These are phyloP conservation scores for Amniculicola lignicola DNA, from an alignment of 495 filamentous ascomycete genomes.

Conservation along the genomic window DNA sequence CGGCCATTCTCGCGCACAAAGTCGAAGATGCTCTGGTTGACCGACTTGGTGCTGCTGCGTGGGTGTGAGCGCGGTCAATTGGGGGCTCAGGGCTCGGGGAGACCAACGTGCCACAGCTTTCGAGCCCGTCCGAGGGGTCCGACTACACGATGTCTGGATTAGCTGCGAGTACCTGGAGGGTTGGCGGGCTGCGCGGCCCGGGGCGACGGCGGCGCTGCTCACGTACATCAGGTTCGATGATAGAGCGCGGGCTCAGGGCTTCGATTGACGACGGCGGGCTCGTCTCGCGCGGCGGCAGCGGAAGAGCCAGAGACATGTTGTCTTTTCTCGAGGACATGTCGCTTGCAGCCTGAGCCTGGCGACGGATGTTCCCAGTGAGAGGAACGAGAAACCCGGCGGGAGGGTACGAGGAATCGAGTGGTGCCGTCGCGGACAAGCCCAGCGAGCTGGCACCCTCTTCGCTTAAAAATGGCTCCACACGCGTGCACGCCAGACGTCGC, in stretches of 20 bases:
- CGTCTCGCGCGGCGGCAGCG: slow-evolving; percentile 21
- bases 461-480: too few relatives aligned
- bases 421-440: too few relatives aligned
- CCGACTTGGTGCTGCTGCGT: slow-evolving; percentile 37
- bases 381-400: slow-evolving; percentile 21
- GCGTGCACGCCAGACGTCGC: too few relatives aligned
- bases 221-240: slow-evolving; percentile 36
- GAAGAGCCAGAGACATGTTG: slow-evolving; percentile 34
- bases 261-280: slow-evolving; percentile 32
- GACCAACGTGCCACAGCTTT: slow-evolving; percentile 35
- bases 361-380: neutral
- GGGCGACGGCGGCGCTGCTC: neutral
- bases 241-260: slow-evolving; percentile 27
- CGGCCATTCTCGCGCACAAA: slow-evolving; percentile 38
- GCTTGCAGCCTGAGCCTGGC: neutral
- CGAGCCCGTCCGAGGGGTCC: slow-evolving; percentile 29
- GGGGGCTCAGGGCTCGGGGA: slow-evolving; percentile 5
- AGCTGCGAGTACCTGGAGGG: slow-evolving; percentile 11
- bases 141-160: slow-evolving; percentile 27
- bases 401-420: too few relatives aligned
- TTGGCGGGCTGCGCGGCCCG: neutral
- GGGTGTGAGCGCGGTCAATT: slow-evolving; percentile 18
- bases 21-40: slow-evolving; percentile 39
- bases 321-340: slow-evolving; percentile 9
- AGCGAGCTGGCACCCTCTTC: too few relatives aligned